phyloP scores from a whole-genome alignment of 805 yeast species.

The Lipomyces yamanashiensis region DNA sequence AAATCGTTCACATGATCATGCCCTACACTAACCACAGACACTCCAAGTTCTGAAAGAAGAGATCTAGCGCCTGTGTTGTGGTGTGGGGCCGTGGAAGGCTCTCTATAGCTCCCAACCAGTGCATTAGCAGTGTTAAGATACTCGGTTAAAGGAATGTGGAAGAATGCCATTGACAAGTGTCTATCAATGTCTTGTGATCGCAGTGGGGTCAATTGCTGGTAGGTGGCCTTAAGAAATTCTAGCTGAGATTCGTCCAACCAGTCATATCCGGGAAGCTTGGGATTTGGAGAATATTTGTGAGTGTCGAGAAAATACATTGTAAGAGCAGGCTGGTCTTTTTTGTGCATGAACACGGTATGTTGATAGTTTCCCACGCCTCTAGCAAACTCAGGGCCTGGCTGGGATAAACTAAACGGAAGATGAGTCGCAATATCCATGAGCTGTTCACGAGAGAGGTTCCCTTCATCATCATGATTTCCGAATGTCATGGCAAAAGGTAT shows the following conservation, averaged over 20 bases:
- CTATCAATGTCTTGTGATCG: slow-evolving; percentile 9
- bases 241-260: slow-evolving; percentile 77
- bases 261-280: slow-evolving; percentile 72
- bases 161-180: slow-evolving; percentile 81
- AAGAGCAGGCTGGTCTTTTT: slow-evolving; percentile 40
- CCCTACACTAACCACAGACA: slow-evolving; percentile 78
- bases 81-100: slow-evolving; percentile 78
- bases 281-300: slow-evolving; percentile 71
- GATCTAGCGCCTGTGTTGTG: slow-evolving; percentile 70
- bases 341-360: slow-evolving; percentile 49
- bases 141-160: slow-evolving; percentile 94
- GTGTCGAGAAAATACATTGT: slow-evolving; percentile 81
- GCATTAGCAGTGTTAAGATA: slow-evolving; percentile 55
- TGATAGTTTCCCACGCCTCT: slow-evolving; percentile 86
- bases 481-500: slow-evolving; percentile 85
- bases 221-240: slow-evolving; percentile 54
- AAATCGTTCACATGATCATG: slow-evolving; percentile 97
- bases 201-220: slow-evolving; percentile 40
- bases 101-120: slow-evolving; percentile 67
- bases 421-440: slow-evolving; percentile 60
- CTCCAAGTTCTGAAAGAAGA: slow-evolving; percentile 66
- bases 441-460: slow-evolving; percentile 62
- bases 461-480: slow-evolving; percentile 96
- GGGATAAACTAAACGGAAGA: slow-evolving; percentile 72
- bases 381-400: slow-evolving; percentile 65